Conservation (phyloP, 805 yeast genomes). For the Candida orba region DNA sequence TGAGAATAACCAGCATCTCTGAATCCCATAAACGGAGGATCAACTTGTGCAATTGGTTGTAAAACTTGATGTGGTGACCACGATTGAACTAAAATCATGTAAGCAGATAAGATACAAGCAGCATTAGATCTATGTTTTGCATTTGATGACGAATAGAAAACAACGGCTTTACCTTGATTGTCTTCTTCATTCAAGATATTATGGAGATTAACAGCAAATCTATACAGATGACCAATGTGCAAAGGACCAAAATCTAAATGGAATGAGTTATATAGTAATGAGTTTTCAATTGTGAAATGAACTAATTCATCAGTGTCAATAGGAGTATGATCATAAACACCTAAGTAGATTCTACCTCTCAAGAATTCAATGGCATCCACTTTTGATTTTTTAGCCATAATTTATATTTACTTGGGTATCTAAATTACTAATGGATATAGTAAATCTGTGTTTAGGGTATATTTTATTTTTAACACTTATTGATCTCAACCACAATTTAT, state of each 20-base stretch:
- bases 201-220: slow-evolving; percentile 92
- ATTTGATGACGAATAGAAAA: slow-evolving; percentile 78
- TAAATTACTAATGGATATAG: too few relatives aligned
- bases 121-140: slow-evolving; percentile 85
- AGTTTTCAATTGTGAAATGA: slow-evolving; percentile 87
- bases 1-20: slow-evolving; percentile 96
- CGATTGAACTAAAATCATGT: slow-evolving; percentile 89
- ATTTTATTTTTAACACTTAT: too few relatives aligned
- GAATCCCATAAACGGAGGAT: slow-evolving; percentile 90
- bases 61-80: slow-evolving; percentile 98
- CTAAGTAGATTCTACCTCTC: slow-evolving; percentile 63
- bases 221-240: slow-evolving; percentile 85
- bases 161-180: slow-evolving; percentile 83
- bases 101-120: slow-evolving; percentile 88
- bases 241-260: slow-evolving; percentile 96
- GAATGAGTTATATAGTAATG: slow-evolving; percentile 89
- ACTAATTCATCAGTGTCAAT: slow-evolving; percentile 67
- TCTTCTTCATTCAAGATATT: slow-evolving; percentile 81
- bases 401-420: too few relatives aligned
- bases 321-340: slow-evolving; percentile 80
- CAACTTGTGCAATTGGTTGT: slow-evolving; percentile 87
- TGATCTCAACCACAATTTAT: too few relatives aligned
- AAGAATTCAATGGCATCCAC: slow-evolving; percentile 44
- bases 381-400: slow-evolving; percentile 47
- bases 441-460: too few relatives aligned